Base-by-base conservation (phyloP, 495 filamentous ascomycete species). In the Evansstolkia leycettana region DNA sequence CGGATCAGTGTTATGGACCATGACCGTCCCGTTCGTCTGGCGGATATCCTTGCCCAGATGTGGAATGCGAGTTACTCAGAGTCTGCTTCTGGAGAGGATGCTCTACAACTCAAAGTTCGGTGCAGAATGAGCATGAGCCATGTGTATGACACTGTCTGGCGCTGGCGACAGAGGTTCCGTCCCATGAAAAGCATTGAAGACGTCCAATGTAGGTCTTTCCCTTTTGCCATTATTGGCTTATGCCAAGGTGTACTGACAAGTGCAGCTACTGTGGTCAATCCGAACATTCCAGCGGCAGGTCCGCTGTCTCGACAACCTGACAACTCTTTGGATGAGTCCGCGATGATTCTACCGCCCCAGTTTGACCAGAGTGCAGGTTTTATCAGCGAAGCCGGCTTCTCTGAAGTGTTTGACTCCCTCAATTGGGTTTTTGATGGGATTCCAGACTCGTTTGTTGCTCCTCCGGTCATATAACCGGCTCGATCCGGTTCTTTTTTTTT, bases 1-100 rank as follows among this genome's bases (percentile, higher is more conserved):
- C 67, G 70, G 15, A 83, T 87, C 31, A 89, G 82, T 51, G 82
- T 94, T 19, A 70, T 77, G 42, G 74, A 78, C 34, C 92, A 95
- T 43, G 88, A 95, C 52, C 75, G 93, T 1, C 77, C 83, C 14
- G 83, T 65, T 13, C 60, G 64, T 1, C 48, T 68, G 1, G 62
- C 62, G 5, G 62, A 65, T 38, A 63, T 68, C 30, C 42, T 68
- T 12, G 60, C 64, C 10, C 62, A 68, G 40, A 68, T 68, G 64
- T 68, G 62, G 64, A 65, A 65, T 46, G 58, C 60, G 0, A 57
- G 53, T 12, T 47, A 51, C 7, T 45, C 54, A 13, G 57, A 58
- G 25, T 42, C 51, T 2, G 45, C 48, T 7, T 19, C 31, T 7
- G 57, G 51, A 13, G 60, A 61, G 26, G 61, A 65, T 42, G 43